Conservation (phyloP, 2,329 filamentous ascomycete species). For the Daldinia eschscholtzii region DNA sequence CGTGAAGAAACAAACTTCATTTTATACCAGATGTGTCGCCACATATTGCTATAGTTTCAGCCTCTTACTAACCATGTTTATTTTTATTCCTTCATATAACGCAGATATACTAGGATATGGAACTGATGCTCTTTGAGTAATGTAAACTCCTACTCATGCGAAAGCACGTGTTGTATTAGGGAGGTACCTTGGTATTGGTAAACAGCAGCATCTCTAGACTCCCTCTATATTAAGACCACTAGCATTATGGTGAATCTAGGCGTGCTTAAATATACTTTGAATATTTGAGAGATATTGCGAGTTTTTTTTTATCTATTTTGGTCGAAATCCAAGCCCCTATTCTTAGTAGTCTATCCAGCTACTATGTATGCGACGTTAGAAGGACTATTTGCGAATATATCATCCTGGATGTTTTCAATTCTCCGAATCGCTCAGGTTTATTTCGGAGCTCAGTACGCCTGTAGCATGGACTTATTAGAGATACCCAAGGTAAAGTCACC, state of each 20-base stretch:
- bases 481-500: too few species aligned
- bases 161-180: too few species aligned
- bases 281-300: not conserved
- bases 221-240: not conserved
- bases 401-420: too few species aligned
- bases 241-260: too few species aligned
- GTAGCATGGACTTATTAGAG: too few species aligned
- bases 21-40: conserved; percentile 23
- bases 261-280: too few species aligned
- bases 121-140: not conserved
- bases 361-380: too few species aligned
- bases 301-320: not conserved
- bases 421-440: too few species aligned
- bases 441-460: too few species aligned
- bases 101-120: not conserved
- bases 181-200: too few species aligned
- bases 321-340: not conserved
- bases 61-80: not conserved
- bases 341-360: not conserved
- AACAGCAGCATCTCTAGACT: not conserved
- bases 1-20: too few species aligned
- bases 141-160: not conserved
- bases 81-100: not conserved
- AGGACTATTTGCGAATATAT: too few species aligned
- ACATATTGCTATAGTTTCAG: not conserved